Evolutionary conservation across 352 stramenopile species (phyloP).

Genomic region (Pythium monospermum): DNA sequence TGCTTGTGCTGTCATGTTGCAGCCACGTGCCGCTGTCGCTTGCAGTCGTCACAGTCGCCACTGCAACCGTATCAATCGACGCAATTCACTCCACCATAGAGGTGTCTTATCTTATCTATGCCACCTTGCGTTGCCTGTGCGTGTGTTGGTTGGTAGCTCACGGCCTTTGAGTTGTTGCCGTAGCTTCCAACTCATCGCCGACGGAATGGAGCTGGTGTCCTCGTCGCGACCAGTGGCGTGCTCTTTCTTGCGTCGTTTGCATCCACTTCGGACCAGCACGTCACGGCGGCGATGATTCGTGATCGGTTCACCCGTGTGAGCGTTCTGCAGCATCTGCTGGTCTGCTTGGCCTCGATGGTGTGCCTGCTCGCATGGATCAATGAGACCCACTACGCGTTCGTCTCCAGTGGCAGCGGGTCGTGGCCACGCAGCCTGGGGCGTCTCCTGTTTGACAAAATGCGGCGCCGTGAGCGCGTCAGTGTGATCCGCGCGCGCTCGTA

Average conservation of each 20-base stretch:
- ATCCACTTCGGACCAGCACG: neutral
- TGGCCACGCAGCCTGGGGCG: constrained; percentile 2
- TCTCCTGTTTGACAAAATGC: constrained; percentile 1
- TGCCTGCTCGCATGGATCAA: constrained; percentile 14
- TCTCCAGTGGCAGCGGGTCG: neutral
- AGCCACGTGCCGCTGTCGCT: constrained; percentile 17
- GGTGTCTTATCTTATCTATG: neutral
- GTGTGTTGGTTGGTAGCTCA: too few species aligned
- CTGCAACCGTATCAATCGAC: neutral
- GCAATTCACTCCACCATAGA: neutral
- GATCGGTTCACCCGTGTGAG: constrained; percentile 3
- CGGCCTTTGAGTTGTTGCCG: neutral
- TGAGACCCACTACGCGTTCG: constrained; percentile 12
- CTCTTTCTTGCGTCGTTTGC: neutral
- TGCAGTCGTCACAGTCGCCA: constrained; percentile 1
- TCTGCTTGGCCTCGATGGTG: constrained; percentile 14
- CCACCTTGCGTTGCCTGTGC: too few species aligned
- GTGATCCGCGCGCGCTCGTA: constrained; percentile 19
- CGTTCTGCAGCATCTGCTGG: constrained; percentile 18
- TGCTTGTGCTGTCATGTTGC: neutral
- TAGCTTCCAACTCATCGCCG: constrained; percentile 1
- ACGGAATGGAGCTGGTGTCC: neutral
- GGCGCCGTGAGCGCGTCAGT: neutral
- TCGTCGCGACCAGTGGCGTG: constrained; percentile 9
- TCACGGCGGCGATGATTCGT: constrained; percentile 4